Percentiles rank a stretch among this genome's conserved stretches.
These are phyloP conservation scores for Ashbya aceris DNA, from an alignment of 1,139 yeast genomes.

Conservation along the genomic window DNA sequence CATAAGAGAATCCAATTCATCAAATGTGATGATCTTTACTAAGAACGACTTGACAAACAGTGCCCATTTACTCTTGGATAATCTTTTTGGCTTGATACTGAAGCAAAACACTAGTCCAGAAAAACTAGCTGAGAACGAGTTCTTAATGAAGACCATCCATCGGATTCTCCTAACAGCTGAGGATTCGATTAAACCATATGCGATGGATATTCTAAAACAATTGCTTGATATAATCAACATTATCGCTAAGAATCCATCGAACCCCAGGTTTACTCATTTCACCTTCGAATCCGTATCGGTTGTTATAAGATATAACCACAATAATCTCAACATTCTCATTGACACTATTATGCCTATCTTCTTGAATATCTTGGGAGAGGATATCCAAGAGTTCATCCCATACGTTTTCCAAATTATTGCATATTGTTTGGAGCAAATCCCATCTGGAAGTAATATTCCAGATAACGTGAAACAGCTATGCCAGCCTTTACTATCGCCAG, in stretches of 20 bases:
- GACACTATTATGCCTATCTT: constrained; percentile 57
- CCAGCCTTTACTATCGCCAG: constrained; percentile 77
- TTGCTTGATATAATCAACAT: constrained; percentile 58
- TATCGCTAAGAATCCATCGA: constrained; percentile 84
- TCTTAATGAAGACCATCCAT: constrained; percentile 81
- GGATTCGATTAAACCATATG: constrained; percentile 41
- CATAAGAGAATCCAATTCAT: constrained; percentile 49
- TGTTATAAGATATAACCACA: constrained; percentile 47
- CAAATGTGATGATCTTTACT: constrained; percentile 48
- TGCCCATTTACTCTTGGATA: constrained; percentile 47
- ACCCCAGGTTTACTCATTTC: constrained; percentile 87
- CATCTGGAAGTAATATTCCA: constrained; percentile 44
- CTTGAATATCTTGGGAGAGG: constrained; percentile 61
- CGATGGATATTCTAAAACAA: constrained; percentile 47
- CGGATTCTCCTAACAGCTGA: constrained; percentile 71
- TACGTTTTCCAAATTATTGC: constrained; percentile 86
- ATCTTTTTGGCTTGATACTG: constrained; percentile 58
- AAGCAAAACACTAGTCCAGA: constrained; percentile 63
- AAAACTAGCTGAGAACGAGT: constrained; percentile 90
- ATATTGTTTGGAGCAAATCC: constrained; percentile 58
- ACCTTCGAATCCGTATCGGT: constrained; percentile 83
- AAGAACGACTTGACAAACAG: constrained; percentile 60
- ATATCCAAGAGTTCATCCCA: constrained; percentile 90
- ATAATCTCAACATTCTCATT: constrained; percentile 39
- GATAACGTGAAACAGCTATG: constrained; percentile 55